Evolutionary conservation across 768 basidiomycete genomes (phyloP).

Genomic region (Pulveroboletus sp.): DNA sequence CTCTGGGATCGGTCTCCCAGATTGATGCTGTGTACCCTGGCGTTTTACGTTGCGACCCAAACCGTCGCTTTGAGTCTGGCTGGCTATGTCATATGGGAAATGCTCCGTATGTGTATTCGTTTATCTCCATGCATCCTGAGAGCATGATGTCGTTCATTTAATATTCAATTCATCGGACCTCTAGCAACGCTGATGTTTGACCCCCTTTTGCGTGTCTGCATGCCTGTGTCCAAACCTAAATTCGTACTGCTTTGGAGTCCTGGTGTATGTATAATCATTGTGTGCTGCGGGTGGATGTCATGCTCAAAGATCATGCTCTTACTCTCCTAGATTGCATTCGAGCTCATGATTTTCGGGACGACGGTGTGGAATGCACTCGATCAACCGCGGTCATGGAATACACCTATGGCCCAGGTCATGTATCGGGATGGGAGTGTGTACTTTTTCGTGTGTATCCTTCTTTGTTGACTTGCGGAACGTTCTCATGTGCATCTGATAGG

Average conservation of each 20-base stretch:
- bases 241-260: slow-evolving; percentile 27
- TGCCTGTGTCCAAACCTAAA: slow-evolving; percentile 15
- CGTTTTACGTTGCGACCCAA: slow-evolving; percentile 30
- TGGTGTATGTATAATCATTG: slow-evolving; percentile 15
- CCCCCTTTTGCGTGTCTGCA: slow-evolving; percentile 16
- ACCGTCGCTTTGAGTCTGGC: slow-evolving; percentile 18
- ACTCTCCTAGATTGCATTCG: slow-evolving; percentile 25
- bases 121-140: not conserved
- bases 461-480: not conserved
- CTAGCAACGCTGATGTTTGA: slow-evolving; percentile 17
- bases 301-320: not conserved
- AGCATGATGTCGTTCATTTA: not conserved
- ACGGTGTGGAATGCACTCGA: slow-evolving; percentile 29
- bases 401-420: slow-evolving; percentile 21
- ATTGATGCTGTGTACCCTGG: slow-evolving; percentile 28
- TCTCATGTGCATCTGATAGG: slow-evolving; percentile 9
- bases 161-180: not conserved
- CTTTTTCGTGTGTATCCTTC: slow-evolving; percentile 21
- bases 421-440: slow-evolving; percentile 27
- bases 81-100: slow-evolving; percentile 22
- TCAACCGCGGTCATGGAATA: slow-evolving; percentile 15
- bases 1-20: slow-evolving; percentile 29
- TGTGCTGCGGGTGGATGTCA: not conserved
- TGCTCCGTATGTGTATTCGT: slow-evolving; percentile 24
- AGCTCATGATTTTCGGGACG: slow-evolving; percentile 28